Base-by-base conservation (phyloP, 2,329 filamentous ascomycete genomes). In the Ascochyta fabae region DNA sequence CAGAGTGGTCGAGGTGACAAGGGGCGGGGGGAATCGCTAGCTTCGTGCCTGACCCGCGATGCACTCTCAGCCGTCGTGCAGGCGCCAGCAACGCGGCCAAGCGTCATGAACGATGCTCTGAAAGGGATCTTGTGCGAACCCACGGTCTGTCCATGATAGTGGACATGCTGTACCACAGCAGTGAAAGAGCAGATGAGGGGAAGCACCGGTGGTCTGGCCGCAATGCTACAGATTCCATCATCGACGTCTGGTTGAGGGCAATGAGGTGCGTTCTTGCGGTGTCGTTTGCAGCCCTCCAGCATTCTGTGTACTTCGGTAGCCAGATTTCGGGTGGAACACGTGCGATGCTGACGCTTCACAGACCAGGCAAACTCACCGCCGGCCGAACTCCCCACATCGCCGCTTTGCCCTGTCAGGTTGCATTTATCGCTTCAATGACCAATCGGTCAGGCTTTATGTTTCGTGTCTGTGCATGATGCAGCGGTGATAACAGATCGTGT, bases 291-390 rank as follows among this genome's bases (percentile, higher is more conserved):
- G 45, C 46, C 31, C 22, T 23, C 13, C 24, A 29, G 41, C 24
- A 33, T n/a, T 33, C 23, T 41, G 34, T 29, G 41, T 27, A 34
- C 24, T 41, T 39, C 26, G 38, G 36, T 26, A 43, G 22, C 29
- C 35, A 50, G 36, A 34, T 31, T 38, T 29, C 26, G 15, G 22
- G n/a, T 13, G 38, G 6, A 44, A 55, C 56, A 56, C 53, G 56
- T 59, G 56, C 47, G 8, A 47, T 53, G 53, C 56, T 59, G 38
- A 59, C 56, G 40, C 56, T 44, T 35, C 42, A 44, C 19, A 23
- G 53, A 23, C 42, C 36, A 46, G 36, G 36, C 33, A 47, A 47
- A 42, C 51, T 48, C 51, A 58, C 56, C 56, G 56, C 56, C 51
- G 42, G 52, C 50, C 56, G 6, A 50, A 50, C 45, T 48, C 12